Base-by-base conservation (phyloP, 106 monocot genomes). In the Hemerocallis citrina region DNA sequence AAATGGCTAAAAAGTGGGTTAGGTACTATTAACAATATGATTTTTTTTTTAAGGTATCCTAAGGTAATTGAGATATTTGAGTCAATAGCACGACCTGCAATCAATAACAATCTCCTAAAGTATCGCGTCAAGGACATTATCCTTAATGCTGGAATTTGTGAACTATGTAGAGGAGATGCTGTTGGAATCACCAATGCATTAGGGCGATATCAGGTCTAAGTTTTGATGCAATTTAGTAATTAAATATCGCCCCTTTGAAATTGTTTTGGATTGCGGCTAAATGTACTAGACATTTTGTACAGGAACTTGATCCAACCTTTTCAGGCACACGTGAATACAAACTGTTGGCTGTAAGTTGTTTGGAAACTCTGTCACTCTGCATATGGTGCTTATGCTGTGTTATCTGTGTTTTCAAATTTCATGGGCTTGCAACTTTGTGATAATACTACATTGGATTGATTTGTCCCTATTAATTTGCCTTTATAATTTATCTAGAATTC, bases 111-210 rank as follows among this genome's bases (percentile, higher is more conserved):
- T 68, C 81, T 90, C 39, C 61, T 90, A 3, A 90, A 85, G 64
- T 85, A 90, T 46, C 70, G 89, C 54, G 89, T 81, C 1, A 90
- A 81, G 72, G 85, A 85, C 0, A 64, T 79, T 66, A 75, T 90
- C 29, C 85, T 85, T 54, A 85, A 85, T 74, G 85, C 89, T 5
- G 89, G 81, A n/a, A 66, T 90, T 55, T 90, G 89, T 44, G 79
- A 82, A 62, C 85, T 90, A 6, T 90, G 85, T 59, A 72, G 76
- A 71, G 85, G 81, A 43, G 89, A 90, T 73, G 59, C 65, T 62
- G 89, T 90, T 37, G 89, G 85, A 23, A 73, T 90, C 33, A 61
- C 64, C 4, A 90, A 90, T 27, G 36, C 85, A 34, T 44, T 90
- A 34, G 85, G 85, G 55, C 45, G 68, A 28, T 90, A 79, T 59